Base-by-base conservation (phyloP, 2,329 filamentous ascomycete species). In the Blumeriella jaapii region DNA sequence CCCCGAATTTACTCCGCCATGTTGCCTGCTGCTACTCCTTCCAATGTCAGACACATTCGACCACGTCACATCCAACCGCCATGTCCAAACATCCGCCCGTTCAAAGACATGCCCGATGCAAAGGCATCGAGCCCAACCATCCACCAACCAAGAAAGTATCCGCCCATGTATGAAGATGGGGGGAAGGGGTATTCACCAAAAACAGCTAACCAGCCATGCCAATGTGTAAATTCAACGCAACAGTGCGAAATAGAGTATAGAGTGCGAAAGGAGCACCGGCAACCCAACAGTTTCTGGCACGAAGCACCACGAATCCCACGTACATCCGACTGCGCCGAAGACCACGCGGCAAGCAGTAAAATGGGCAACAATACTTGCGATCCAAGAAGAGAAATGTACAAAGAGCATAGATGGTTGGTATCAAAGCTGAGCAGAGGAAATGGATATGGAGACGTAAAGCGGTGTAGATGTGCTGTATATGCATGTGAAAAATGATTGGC, bases 111-210 rank as follows among this genome's bases (percentile, higher is more conserved):
- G 11, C 11, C 5, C 12, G 25, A 14, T 32, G 13, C 23, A 25
- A 32, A 16, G 10, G 11, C 11, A 11, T 6, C 20, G n/a, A 23
- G 20, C 11, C 20, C 20, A 24, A 25, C 30, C 30, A 32, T 7
- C 13, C 30, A 17, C 19, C n/a, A 9, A 17, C 23, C 30, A 27
- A 27, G 24, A 27, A 34, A 12, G 19, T 27, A 34, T 34, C 24
- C 23, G 12, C 23, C 31, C 28, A 27, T 34, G 20, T 20, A 34
- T 27, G 20, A 12, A 33, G 18, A 27, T 11, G 12, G 17, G n/a
- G 20, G 23, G 31, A 20, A 34, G 23, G 23, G 31, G 31, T 34
- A 34, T 27, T 24, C 31, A 28, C 22, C 23, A 34, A 34, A 28
- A 15, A 13, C 11, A 33, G 18, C 24, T 26, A 19, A 18, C 16